Conservation (phyloP, 2,329 filamentous ascomycete genomes). For the Fusarium circinatum region DNA sequence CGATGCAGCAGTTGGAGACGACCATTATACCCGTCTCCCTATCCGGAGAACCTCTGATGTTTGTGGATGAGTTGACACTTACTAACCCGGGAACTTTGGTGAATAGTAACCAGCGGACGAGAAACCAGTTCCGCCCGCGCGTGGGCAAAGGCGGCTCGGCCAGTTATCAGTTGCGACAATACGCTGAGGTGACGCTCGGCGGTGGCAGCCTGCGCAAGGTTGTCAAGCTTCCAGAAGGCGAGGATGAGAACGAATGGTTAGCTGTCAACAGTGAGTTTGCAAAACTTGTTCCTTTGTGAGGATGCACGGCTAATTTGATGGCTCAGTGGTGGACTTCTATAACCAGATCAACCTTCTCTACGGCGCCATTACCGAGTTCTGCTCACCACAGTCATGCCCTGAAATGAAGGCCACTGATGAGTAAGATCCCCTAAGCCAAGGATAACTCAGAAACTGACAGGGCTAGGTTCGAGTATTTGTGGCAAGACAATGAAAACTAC, state of each 20-base stretch:
- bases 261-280: constrained; percentile 85
- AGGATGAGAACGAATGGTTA: constrained; percentile 98
- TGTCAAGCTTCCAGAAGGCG: constrained; percentile 95
- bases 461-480: constrained; percentile 92
- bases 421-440: constrained; percentile 58
- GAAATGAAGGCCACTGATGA: constrained; percentile 99
- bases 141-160: constrained; percentile 87
- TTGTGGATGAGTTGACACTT: constrained; percentile 36
- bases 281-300: background rate
- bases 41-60: constrained; percentile 19
- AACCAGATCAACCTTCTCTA: constrained; percentile 99
- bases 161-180: constrained; percentile 93
- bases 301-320: background rate
- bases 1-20: constrained; percentile 46
- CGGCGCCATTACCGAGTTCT: constrained; percentile 98
- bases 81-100: constrained; percentile 45
- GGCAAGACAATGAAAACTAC: constrained; percentile 95
- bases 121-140: constrained; percentile 91
- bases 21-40: constrained; percentile 47
- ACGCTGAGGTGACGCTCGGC: constrained; percentile 95
- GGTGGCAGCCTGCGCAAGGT: constrained; percentile 95
- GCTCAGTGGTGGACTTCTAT: constrained; percentile 96
- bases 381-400: constrained; percentile 94
- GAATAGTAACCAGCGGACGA: constrained; percentile 82
- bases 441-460: constrained; percentile 22